Evolutionary conservation across 148 eudicot genomes (phyloP).

Genomic region (Rhododendron vialii): DNA sequence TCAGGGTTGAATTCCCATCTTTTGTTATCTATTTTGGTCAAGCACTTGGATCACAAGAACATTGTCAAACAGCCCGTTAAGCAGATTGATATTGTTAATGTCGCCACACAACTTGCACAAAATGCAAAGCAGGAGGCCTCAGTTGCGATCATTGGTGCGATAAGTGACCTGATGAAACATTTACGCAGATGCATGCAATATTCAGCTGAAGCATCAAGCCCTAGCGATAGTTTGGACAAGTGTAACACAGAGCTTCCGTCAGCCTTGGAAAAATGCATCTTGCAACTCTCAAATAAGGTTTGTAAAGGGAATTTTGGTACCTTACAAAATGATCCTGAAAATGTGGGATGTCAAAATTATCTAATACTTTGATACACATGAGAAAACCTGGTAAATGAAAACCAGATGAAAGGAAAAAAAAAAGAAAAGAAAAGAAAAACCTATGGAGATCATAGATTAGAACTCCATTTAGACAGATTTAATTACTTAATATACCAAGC

Average conservation of each 20-base stretch:
- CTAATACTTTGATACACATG: background rate
- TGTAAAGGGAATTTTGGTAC: background rate
- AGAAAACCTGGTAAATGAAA: background rate
- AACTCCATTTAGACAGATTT: background rate
- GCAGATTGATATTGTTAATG: slow-evolving; percentile 61
- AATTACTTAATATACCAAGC: background rate
- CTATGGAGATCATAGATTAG: background rate
- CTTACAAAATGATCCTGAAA: background rate
- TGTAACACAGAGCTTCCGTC: slow-evolving; percentile 63
- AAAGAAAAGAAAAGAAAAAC: background rate
- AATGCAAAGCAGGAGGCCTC: slow-evolving; percentile 55
- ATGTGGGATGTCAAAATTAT: background rate
- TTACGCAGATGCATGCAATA: slow-evolving; percentile 74
- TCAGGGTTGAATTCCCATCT: slow-evolving; percentile 65
- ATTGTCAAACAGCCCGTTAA: slow-evolving; percentile 59
- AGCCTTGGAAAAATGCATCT: slow-evolving; percentile 75
- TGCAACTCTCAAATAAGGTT: slow-evolving; percentile 68
- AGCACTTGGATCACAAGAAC: slow-evolving; percentile 82
- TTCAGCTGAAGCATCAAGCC: slow-evolving; percentile 50
- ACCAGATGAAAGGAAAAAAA: background rate
- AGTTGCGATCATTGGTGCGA: slow-evolving; percentile 63
- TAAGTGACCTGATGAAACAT: slow-evolving; percentile 64
- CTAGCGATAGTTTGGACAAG: slow-evolving; percentile 38
- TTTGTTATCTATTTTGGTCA: slow-evolving; percentile 64
- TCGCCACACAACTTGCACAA: slow-evolving; percentile 53